Evolutionary conservation across 2,329 filamentous ascomycete species (phyloP).

Genomic region (Xylariaceae sp.): DNA sequence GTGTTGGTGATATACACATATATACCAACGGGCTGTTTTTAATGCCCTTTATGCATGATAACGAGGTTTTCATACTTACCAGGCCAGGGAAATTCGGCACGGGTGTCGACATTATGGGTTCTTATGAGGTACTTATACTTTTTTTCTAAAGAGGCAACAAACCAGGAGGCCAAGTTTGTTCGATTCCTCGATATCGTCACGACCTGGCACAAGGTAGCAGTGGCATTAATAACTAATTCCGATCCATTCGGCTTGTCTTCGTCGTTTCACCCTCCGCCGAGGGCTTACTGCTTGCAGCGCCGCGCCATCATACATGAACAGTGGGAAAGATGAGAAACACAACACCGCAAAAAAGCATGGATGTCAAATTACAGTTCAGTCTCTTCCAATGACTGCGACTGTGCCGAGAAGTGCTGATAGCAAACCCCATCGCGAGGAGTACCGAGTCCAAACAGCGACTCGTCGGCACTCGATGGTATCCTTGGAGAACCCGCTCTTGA

Average conservation of each 20-base stretch:
- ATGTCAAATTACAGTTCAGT: constrained; percentile 99
- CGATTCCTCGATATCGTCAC: constrained; percentile 1
- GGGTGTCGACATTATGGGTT: constrained; percentile 9
- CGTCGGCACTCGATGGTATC: constrained; percentile 31
- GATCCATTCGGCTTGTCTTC: neutral
- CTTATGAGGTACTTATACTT: constrained; percentile 10
- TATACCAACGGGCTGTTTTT: neutral
- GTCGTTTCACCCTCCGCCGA: neutral
- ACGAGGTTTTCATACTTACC: constrained; percentile 18
- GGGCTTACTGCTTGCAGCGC: neutral
- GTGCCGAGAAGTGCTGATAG: constrained; percentile 99
- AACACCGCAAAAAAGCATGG: constrained; percentile 55
- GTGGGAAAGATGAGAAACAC: neutral
- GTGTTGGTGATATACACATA: constrained; percentile 1
- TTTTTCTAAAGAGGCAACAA: constrained; percentile 5
- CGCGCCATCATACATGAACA: neutral
- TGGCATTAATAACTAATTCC: constrained; percentile 18
- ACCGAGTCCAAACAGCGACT: constrained; percentile 29
- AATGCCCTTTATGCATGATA: constrained; percentile 15
- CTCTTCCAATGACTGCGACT: constrained; percentile 74
- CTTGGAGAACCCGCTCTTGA: constrained; percentile 9
- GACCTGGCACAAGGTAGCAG: constrained; percentile 2
- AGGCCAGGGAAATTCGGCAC: constrained; percentile 6
- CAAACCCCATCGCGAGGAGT: constrained; percentile 39
- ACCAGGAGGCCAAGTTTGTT: constrained; percentile 10